Evolutionary conservation across 495 filamentous ascomycete genomes (phyloP).

Genomic region (Xylaria intraflava): DNA sequence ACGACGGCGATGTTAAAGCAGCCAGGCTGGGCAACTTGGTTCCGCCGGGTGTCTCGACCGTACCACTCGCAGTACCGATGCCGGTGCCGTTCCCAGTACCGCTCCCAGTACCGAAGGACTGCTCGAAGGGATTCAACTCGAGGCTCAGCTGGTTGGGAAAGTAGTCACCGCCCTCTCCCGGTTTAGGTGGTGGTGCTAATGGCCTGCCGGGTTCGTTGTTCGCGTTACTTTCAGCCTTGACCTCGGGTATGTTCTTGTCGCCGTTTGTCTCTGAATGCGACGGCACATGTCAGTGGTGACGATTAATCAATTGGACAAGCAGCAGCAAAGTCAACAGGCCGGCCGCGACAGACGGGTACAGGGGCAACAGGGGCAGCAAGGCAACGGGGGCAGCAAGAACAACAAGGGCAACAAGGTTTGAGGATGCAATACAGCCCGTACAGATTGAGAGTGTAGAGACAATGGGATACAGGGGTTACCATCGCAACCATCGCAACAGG

Average conservation of each 20-base stretch:
- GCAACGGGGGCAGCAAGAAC: background rate
- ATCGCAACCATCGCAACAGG: constrained; percentile 1
- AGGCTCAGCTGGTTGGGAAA: constrained; percentile 62
- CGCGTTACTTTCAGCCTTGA: constrained; percentile 30
- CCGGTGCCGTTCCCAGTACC: constrained; percentile 56
- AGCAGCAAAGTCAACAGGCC: background rate
- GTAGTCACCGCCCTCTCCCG: constrained; percentile 52
- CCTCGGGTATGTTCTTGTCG: constrained; percentile 31
- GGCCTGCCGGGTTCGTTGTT: constrained; percentile 40
- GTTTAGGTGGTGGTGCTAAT: constrained; percentile 75
- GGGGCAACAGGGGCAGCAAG: background rate
- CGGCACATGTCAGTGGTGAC: constrained; percentile 18
- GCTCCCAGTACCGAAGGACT: constrained; percentile 69
- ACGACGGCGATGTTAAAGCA: constrained; percentile 83
- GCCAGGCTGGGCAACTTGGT: constrained; percentile 88
- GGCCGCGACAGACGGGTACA: background rate
- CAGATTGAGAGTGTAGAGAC: too few relatives aligned
- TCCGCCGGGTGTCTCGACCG: constrained; percentile 79
- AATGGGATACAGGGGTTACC: constrained; percentile 5
- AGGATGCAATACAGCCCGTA: background rate
- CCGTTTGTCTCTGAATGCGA: constrained; percentile 24
- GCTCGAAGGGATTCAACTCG: constrained; percentile 95
- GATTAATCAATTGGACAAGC: constrained; percentile 6
- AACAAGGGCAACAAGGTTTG: background rate
- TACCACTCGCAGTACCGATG: constrained; percentile 55